These are phyloP conservation scores for Achaetomiella virescens DNA, from an alignment of 495 filamentous ascomycete species.

Conservation along the genomic window DNA sequence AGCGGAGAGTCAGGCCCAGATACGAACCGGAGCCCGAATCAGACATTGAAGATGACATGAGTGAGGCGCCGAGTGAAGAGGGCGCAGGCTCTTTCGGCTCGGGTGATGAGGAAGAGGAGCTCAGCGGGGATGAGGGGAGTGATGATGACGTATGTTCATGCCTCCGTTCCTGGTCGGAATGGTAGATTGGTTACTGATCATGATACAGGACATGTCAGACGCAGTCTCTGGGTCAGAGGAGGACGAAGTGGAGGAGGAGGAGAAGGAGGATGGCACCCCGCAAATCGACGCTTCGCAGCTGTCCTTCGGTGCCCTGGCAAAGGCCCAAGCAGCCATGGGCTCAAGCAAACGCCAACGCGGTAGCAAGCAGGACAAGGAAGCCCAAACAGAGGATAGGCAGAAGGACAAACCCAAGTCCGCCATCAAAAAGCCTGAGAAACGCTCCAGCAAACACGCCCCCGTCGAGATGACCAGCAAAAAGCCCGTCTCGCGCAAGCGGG, in stretches of 20 bases:
- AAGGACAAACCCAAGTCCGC: not conserved
- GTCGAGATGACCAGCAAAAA: conserved; percentile 71
- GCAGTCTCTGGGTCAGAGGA: conserved; percentile 8
- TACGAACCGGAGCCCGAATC: conserved; percentile 51
- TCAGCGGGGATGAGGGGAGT: conserved; percentile 21
- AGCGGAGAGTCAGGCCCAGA: conserved; percentile 54
- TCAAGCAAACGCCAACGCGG: conserved; percentile 17
- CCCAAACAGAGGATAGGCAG: conserved; percentile 5
- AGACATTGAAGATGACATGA: conserved; percentile 32
- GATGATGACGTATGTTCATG: conserved; percentile 17
- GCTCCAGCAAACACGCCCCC: conserved; percentile 82
- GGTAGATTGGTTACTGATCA: conserved; percentile 10
- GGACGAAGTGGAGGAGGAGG: conserved; percentile 31
- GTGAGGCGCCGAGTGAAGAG: conserved; percentile 33
- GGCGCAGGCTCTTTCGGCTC: conserved; percentile 22
- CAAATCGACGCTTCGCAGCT: conserved; percentile 43
- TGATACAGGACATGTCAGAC: conserved; percentile 14
- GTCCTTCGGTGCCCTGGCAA: conserved; percentile 82
- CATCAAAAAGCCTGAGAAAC: conserved; percentile 26
- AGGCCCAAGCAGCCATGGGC: conserved; percentile 66
- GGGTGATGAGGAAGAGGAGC: conserved; percentile 24
- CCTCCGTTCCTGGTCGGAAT: not conserved
- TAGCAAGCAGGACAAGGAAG: conserved; percentile 10
- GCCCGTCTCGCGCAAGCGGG: conserved; percentile 71
- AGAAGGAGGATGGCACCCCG: conserved; percentile 19